Conservation (phyloP, 2,329 filamentous ascomycete genomes). For the Beauveria sp. region DNA sequence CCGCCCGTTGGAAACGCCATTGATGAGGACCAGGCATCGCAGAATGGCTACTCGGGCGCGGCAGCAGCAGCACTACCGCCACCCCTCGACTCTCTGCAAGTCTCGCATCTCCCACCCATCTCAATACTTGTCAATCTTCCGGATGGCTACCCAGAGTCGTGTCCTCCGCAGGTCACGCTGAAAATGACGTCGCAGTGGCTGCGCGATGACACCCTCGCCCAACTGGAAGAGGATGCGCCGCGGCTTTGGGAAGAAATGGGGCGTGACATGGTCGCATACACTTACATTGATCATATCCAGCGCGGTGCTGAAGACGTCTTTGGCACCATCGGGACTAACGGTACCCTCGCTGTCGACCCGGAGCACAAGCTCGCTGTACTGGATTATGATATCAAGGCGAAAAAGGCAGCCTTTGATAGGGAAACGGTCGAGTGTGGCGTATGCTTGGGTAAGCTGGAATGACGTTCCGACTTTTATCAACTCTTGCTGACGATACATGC, state of each 20-base stretch:
- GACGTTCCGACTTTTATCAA: not conserved
- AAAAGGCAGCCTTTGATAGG: slow-evolving; percentile 67
- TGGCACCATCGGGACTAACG: slow-evolving; percentile 42
- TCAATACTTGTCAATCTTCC: slow-evolving; percentile 47
- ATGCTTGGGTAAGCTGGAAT: slow-evolving; percentile 53
- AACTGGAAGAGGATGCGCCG: slow-evolving; percentile 42
- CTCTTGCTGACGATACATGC: not conserved
- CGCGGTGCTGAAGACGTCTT: slow-evolving; percentile 53
- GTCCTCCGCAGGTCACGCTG: slow-evolving; percentile 43
- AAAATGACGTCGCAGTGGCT: slow-evolving; percentile 53
- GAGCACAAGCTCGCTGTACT: slow-evolving; percentile 63
- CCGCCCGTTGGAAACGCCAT: slow-evolving; percentile 31
- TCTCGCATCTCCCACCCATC: slow-evolving; percentile 52
- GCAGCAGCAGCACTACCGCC: slow-evolving; percentile 13
- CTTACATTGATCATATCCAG: slow-evolving; percentile 56
- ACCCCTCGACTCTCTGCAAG: slow-evolving; percentile 37
- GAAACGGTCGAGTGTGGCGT: slow-evolving; percentile 84
- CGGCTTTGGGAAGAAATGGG: slow-evolving; percentile 57
- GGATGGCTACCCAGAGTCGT: slow-evolving; percentile 46
- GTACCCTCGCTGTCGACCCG: slow-evolving; percentile 43
- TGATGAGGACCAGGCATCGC: slow-evolving; percentile 7
- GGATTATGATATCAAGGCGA: slow-evolving; percentile 69
- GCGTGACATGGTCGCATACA: slow-evolving; percentile 50
- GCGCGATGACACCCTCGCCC: slow-evolving; percentile 35
- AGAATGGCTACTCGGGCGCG: not conserved